phyloP scores from a whole-genome alignment of 495 filamentous ascomycete genomes.

The Xylaria grammica region DNA sequence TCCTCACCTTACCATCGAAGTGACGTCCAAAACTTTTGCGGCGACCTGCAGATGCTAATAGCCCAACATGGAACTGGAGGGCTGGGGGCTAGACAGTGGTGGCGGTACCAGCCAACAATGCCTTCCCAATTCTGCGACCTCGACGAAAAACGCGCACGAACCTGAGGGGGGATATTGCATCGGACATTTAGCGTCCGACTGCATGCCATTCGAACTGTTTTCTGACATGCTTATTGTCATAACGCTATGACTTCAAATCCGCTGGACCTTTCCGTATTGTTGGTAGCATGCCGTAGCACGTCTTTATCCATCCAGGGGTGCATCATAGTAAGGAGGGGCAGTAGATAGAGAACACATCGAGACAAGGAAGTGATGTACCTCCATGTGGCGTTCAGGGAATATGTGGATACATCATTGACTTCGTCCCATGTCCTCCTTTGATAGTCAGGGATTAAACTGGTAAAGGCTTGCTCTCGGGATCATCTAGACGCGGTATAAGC shows the following conservation, averaged over 20 bases:
- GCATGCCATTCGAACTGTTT: not conserved
- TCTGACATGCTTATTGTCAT: not conserved
- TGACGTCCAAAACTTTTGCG: not conserved
- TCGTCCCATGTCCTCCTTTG: constrained; percentile 13
- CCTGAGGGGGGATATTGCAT: constrained; percentile 12
- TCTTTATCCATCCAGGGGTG: not conserved
- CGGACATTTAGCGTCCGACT: not conserved
- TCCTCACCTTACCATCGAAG: not conserved
- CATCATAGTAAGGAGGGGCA: too few species aligned
- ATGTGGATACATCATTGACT: not conserved
- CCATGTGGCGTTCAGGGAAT: constrained; percentile 21
- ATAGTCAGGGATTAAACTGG: constrained; percentile 1
- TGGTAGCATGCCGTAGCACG: not conserved
- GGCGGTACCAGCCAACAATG: not conserved
- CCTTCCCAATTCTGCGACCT: constrained; percentile 2
- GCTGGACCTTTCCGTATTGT: not conserved
- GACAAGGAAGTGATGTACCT: constrained; percentile 5
- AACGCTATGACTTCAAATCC: not conserved
- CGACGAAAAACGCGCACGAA: constrained; percentile 4
- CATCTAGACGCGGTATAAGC: not conserved
- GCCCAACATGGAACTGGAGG: not conserved
- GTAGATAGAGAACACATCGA: not conserved
- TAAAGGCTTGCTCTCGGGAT: not conserved
- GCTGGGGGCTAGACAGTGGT: constrained; percentile 1
- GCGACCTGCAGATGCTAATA: not conserved